A percentile compares a stretch with the other conserved stretches of the same genome.
Conservation (phyloP, 2,329 filamentous ascomycete genomes). For the Cercospora canescens region DNA sequence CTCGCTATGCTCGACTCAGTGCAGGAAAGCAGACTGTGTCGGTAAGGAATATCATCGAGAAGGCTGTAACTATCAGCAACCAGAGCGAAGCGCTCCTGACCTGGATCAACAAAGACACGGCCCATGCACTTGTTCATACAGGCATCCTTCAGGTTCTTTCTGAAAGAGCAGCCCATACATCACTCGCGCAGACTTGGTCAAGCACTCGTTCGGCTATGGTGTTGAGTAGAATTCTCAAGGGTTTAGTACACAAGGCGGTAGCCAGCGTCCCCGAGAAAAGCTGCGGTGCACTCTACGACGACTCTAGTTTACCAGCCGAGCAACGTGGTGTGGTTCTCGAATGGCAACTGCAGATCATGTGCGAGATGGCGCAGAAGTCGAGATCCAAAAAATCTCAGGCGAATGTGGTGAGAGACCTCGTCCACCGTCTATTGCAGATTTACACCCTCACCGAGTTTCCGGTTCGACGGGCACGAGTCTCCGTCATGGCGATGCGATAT, state of each 20-base stretch:
- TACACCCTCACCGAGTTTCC: slow-evolving; percentile 28
- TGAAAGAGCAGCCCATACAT: slow-evolving; percentile 48
- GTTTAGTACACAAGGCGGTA: slow-evolving; percentile 20
- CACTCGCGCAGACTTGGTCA: slow-evolving; percentile 37
- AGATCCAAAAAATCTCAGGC: slow-evolving; percentile 23
- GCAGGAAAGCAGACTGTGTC: slow-evolving; percentile 17
- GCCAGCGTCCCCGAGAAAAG: slow-evolving; percentile 20
- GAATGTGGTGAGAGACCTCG: slow-evolving; percentile 21
- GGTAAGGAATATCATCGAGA: slow-evolving; percentile 24
- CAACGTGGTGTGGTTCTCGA: slow-evolving; percentile 44
- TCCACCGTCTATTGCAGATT: slow-evolving; percentile 21
- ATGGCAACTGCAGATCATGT: slow-evolving; percentile 38
- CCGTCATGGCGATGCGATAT: slow-evolving; percentile 24
- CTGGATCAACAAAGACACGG: slow-evolving; percentile 56
- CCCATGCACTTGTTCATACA: slow-evolving; percentile 60
- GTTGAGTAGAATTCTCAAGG: slow-evolving; percentile 27
- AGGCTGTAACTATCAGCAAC: slow-evolving; percentile 20
- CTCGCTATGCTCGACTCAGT: slow-evolving; percentile 29
- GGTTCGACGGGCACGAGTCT: slow-evolving; percentile 33
- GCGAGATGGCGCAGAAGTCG: slow-evolving; percentile 26
- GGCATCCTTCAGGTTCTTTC: slow-evolving; percentile 59
- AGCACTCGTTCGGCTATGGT: slow-evolving; percentile 20
- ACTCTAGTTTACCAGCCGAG: slow-evolving; percentile 29
- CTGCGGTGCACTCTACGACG: slow-evolving; percentile 34
- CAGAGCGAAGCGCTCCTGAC: slow-evolving; percentile 23